Evolutionary conservation across 208 protist genomes (phyloP), one percentile per base, ranked within the genome.

Genomic region (Trypanosoma caninum): DNA sequence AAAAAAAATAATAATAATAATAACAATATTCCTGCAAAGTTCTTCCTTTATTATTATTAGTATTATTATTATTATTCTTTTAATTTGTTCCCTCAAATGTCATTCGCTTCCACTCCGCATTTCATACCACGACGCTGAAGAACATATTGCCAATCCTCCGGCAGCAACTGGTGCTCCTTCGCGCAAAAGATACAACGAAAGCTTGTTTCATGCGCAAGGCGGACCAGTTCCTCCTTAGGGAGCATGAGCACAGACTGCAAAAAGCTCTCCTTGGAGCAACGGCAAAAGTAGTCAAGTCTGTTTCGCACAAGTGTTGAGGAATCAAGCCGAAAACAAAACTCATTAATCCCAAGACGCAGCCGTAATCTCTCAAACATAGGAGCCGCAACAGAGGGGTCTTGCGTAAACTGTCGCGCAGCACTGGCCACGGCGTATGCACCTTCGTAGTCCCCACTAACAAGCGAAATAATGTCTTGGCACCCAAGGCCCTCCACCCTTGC

Each of bases 241-340:
- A 72, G 27, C 16, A 47, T 54, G n/a, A 35, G 28, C 13, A 84
- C 48, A 23, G 76, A 70, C 34, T 54, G 23, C 38, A 89, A 20
- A 37, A 91, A 62, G 46, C 77, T 69, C 7, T 33, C 33, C 46
- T 81, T 85, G 14, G 65, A 79, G 68, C 87, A 94, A 18, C 87
- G 81, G 53, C 87, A 94, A 67, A 89, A 89, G 56, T 88, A 94
- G 58, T 94, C 83, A 1, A 94, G 31, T 28, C 72, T 69, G 23
- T 80, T 83, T 25, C 87, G 83, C 54, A 57, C 57, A 14, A 72
- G 40, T 22, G 68, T 68, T 9, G 59, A 41, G 8, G 56, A 58
- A 14, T 78, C 74, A 9, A 90, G 66, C 0, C 47, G 41, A 7
- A 86, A 28, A 10, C 35, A 16, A 7, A 75, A 18, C 18, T 75